phyloP scores from a whole-genome alignment of 2,329 filamentous ascomycete species.

The Exserohilum rostratum region DNA sequence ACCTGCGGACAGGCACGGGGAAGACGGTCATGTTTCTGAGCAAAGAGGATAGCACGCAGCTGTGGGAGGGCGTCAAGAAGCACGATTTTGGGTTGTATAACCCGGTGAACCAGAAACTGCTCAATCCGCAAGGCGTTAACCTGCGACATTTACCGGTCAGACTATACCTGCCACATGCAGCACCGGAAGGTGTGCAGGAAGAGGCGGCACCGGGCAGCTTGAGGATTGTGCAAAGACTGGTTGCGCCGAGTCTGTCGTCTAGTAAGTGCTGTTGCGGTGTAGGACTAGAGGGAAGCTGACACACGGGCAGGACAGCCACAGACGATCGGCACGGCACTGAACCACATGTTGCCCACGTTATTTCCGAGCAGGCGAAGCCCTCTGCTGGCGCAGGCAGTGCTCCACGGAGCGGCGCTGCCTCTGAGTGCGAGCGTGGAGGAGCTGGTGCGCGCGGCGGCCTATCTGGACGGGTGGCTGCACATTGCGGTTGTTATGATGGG shows the following conservation, averaged over 20 bases:
- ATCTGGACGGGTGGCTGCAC: constrained; percentile 91
- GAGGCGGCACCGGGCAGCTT: constrained; percentile 49
- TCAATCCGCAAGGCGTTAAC: constrained; percentile 70
- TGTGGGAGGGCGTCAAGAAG: constrained; percentile 81
- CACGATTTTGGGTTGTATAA: constrained; percentile 77
- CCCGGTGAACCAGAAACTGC: constrained; percentile 75
- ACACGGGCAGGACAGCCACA: constrained; percentile 58
- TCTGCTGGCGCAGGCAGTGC: constrained; percentile 79
- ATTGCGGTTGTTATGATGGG: constrained; percentile 76
- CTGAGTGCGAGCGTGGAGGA: constrained; percentile 82
- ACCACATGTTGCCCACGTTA: constrained; percentile 74
- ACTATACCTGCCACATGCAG: constrained; percentile 72
- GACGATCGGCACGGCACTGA: constrained; percentile 78
- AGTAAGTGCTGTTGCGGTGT: constrained; percentile 31
- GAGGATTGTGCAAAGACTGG: constrained; percentile 71
- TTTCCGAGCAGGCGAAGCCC: constrained; percentile 88
- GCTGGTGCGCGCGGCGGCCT: constrained; percentile 79
- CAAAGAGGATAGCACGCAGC: constrained; percentile 78
- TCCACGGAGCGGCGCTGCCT: constrained; percentile 85
- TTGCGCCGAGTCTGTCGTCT: constrained; percentile 59
- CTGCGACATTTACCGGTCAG: constrained; percentile 86
- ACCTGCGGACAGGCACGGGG: constrained; percentile 83
- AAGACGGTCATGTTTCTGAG: constrained; percentile 89
- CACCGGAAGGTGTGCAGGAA: constrained; percentile 28
- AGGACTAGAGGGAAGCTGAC: constrained; percentile 17